Base-by-base conservation (phyloP, 2,329 filamentous ascomycete genomes). In the Beauveria asiatica region DNA sequence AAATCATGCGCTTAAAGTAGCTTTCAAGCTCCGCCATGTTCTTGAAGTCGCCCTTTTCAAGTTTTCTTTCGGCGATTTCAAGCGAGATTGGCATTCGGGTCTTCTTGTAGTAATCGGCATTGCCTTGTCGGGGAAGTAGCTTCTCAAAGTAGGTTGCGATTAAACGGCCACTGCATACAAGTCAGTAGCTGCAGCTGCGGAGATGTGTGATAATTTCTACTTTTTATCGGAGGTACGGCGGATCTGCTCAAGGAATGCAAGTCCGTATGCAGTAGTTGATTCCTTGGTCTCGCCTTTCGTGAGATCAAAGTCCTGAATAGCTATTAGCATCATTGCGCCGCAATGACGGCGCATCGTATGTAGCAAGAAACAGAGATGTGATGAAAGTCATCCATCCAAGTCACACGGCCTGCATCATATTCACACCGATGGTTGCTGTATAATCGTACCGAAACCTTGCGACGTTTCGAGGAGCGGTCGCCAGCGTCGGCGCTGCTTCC, bases 1-100 rank as follows among this genome's bases (percentile, higher is more conserved):
- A 82, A 59, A 96, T 88, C 81, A 96, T 89, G 64, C 91, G 86
- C 77, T 94, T 95, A 70, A 93, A 83, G 70, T 92, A 92, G 69
- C 88, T 87, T 73, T 96, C 92, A 13, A 96, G 77, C 54, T 87
- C 80, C 6, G 89, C 85, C 53, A 96, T 79, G 56, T 76, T 88
- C 16, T 80, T 71, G 70, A 96, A 95, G 64, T 86, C 82, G 66
- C 83, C 78, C 54, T 83, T 79, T 57, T 83, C 80, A 55, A 96
- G 79, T 73, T 90, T 93, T 50, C 79, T 78, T 76, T 95, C 89
- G 62, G 95, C 87, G 2, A 82, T 87, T 66, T 87, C 82, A 50
- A 96, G 77, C 0, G 91, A 90, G 62, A 96, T 85, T 2, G 92
- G 92, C 70, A 95, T 82, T 64, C 84, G 83, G 62, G 89, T 91